Evolutionary conservation across 1,284 basidiomycete species (phyloP).

Genomic region (Agaricales sp.): DNA sequence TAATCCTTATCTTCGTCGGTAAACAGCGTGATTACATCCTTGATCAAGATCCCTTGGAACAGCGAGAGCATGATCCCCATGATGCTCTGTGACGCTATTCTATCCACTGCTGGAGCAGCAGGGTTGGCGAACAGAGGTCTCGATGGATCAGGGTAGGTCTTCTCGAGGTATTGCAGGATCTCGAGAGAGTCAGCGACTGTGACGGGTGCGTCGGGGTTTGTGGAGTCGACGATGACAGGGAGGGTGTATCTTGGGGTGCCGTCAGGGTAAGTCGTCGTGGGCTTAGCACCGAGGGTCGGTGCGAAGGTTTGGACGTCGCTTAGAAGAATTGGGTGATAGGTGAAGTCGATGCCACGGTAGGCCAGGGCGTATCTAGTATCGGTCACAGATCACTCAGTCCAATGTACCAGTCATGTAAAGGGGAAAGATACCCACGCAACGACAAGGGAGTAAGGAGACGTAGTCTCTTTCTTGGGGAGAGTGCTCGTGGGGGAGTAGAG

Average conservation of each 20-base stretch:
- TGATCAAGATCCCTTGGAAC: not conserved
- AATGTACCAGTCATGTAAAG: too few relatives aligned
- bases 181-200: not conserved
- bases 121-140: not conserved
- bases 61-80: not conserved
- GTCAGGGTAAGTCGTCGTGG: not conserved
- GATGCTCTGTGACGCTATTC: not conserved
- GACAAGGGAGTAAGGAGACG: too few relatives aligned
- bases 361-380: too few relatives aligned
- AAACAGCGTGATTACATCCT: not conserved
- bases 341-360: not conserved
- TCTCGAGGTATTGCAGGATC: not conserved
- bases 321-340: not conserved
- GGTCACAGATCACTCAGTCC: too few relatives aligned
- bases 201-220: not conserved
- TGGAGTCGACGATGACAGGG: not conserved
- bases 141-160: too few relatives aligned
- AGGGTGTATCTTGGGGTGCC: not conserved
- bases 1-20: not conserved
- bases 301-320: constrained; percentile 10
- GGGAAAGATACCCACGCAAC: too few relatives aligned
- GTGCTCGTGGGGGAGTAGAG: too few relatives aligned
- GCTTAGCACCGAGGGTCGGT: not conserved
- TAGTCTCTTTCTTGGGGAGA: too few relatives aligned
- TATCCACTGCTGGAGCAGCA: not conserved